Conservation (phyloP, 148 eudicot genomes). For the Pouteria glomerata region DNA sequence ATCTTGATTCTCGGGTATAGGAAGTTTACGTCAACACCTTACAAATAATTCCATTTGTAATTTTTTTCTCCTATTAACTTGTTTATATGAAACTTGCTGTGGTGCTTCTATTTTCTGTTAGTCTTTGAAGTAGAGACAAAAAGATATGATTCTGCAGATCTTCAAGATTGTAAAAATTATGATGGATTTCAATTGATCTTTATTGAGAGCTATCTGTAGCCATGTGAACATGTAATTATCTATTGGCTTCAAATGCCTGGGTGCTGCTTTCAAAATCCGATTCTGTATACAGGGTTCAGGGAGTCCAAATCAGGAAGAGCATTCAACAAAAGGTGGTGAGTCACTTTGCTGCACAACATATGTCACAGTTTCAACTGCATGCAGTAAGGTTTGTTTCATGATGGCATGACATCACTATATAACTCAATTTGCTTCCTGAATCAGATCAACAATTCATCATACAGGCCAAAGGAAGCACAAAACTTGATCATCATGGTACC, state of each 20-base stretch:
- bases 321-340: slow-evolving; percentile 17
- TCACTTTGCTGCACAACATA: background rate
- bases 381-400: background rate
- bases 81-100: background rate
- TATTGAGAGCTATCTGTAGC: background rate
- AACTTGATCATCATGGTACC: slow-evolving; percentile 14
- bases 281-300: slow-evolving; percentile 17
- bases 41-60: background rate
- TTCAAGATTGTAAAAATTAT: background rate
- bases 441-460: slow-evolving; percentile 12
- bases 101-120: background rate
- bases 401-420: background rate
- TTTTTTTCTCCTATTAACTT: background rate
- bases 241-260: background rate
- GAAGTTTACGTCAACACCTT: too few relatives aligned
- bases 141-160: background rate
- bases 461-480: slow-evolving; percentile 18
- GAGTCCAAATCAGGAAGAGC: slow-evolving; percentile 12
- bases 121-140: slow-evolving; percentile 1
- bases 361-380: background rate
- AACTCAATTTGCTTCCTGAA: slow-evolving; percentile 8
- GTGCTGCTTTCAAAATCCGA: background rate
- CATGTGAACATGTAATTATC: background rate
- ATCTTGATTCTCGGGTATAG: too few relatives aligned
- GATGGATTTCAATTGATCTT: background rate